Conservation (phyloP, 1,284 basidiomycete species). For the Pascua guehoae region DNA sequence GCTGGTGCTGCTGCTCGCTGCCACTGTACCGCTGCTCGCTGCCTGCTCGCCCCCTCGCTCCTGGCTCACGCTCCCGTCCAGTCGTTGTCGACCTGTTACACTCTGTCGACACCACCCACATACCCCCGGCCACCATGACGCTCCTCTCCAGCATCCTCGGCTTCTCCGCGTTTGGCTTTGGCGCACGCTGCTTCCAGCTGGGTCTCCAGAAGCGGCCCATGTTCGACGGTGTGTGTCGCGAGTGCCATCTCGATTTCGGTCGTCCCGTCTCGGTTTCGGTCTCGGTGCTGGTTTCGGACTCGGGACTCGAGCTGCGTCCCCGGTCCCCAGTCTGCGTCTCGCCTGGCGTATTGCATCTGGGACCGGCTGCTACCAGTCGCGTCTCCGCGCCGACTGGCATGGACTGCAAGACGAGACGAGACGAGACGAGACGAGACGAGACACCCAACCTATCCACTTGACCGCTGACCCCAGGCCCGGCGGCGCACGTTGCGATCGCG, state of each 20-base stretch:
- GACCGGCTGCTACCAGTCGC: too few relatives aligned
- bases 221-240: slow-evolving; percentile 18
- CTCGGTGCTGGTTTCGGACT: too few relatives aligned
- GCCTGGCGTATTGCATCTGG: too few relatives aligned
- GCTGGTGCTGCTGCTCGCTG: not conserved
- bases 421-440: too few relatives aligned
- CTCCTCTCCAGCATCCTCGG: slow-evolving; percentile 69
- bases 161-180: slow-evolving; percentile 72
- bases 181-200: slow-evolving; percentile 72
- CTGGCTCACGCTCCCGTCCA: not conserved
- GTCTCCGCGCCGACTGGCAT: too few relatives aligned
- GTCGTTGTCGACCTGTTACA: not conserved
- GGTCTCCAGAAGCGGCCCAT: slow-evolving; percentile 60
- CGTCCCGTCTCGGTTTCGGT: too few relatives aligned
- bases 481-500: slow-evolving; percentile 31
- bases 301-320: too few relatives aligned
- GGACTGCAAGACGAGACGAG: too few relatives aligned
- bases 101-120: not conserved
- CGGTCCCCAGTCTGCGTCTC: too few relatives aligned
- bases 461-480: slow-evolving; percentile 29
- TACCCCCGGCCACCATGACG: slow-evolving; percentile 54
- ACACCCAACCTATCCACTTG: too few relatives aligned
- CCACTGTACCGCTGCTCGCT: not conserved
- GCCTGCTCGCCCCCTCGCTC: not conserved
- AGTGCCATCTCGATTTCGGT: not conserved